These are phyloP conservation scores for Delonix regia DNA, from an alignment of 306 rosid species.

Conservation along the genomic window DNA sequence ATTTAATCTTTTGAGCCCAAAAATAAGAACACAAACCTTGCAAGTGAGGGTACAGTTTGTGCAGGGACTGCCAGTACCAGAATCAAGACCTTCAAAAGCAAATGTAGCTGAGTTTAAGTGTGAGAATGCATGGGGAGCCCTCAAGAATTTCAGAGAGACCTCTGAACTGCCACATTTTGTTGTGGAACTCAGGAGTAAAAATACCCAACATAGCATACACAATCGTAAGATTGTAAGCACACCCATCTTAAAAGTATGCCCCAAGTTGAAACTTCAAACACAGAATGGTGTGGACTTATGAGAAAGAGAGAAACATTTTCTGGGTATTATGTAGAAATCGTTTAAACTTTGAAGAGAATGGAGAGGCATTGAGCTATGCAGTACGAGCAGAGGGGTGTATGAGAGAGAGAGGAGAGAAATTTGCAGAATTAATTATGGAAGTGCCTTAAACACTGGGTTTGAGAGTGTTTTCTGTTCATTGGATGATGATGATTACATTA, in stretches of 20 bases:
- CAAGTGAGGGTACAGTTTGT: constrained; percentile 70
- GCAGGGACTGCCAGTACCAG: constrained; percentile 41
- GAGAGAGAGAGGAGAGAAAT: constrained; percentile 24
- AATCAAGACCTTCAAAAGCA: constrained; percentile 58
- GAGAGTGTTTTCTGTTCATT: constrained; percentile 43
- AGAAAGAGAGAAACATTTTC: constrained; percentile 37
- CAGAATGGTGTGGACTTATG: constrained; percentile 29
- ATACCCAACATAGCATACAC: constrained; percentile 46
- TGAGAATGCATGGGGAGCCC: constrained; percentile 78
- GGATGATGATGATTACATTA: constrained; percentile 52
- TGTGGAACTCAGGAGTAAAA: constrained; percentile 46
- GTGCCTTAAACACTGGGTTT: constrained; percentile 41
- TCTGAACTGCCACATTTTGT: constrained; percentile 51
- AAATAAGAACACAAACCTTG: constrained; percentile 55
- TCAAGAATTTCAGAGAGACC: constrained; percentile 68
- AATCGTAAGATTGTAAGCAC: constrained; percentile 40
- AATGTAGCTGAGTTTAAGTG: constrained; percentile 73
- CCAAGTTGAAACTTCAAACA: neutral
- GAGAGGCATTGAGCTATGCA: constrained; percentile 36
- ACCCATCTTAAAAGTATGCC: constrained; percentile 52
- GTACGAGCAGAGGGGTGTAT: constrained; percentile 12
- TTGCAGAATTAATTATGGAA: constrained; percentile 33
- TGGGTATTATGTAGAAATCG: constrained; percentile 26
- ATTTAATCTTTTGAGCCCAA: neutral
- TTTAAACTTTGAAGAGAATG: constrained; percentile 33